Evolutionary conservation across 1,139 yeast species (phyloP).

Genomic region (Ashbya aceris): DNA sequence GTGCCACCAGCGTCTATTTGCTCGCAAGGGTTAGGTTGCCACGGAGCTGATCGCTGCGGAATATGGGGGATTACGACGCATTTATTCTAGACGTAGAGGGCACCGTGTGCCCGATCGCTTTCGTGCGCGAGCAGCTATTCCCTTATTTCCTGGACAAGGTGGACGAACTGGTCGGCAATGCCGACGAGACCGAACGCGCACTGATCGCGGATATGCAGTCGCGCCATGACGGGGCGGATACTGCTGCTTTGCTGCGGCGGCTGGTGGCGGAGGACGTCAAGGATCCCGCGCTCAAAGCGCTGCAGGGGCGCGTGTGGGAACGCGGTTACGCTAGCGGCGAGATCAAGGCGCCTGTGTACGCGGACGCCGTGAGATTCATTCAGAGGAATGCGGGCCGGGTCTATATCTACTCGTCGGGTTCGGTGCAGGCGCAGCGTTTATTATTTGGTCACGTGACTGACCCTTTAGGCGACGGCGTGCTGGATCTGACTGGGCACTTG

Average conservation of each 20-base stretch:
- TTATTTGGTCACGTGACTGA: conserved; percentile 54
- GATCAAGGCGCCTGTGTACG: conserved; percentile 66
- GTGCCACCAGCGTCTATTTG: no score
- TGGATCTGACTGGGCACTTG: conserved; percentile 47
- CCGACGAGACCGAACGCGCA: conserved; percentile 28
- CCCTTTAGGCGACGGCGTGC: conserved; percentile 18
- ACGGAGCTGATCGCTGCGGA: no score
- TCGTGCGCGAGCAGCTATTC: conserved; percentile 66
- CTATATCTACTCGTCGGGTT: conserved; percentile 86
- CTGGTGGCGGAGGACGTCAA: conserved; percentile 64
- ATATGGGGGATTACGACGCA: conserved; percentile 12
- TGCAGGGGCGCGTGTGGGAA: conserved; percentile 83
- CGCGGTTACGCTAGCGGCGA: conserved; percentile 68
- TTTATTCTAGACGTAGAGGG: conserved; percentile 78
- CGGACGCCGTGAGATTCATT: conserved; percentile 60
- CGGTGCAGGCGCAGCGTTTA: conserved; percentile 75
- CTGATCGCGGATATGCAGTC: conserved; percentile 29
- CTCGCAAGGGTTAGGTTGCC: no score
- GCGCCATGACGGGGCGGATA: conserved; percentile 12
- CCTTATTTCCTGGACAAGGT: conserved; percentile 36
- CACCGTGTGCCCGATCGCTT: conserved; percentile 81
- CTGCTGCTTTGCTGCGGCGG: conserved; percentile 32
- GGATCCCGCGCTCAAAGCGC: conserved; percentile 63
- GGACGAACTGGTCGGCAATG: conserved; percentile 7
- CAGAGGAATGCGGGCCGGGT: conserved; percentile 32